A percentile compares a stretch with the other conserved stretches of the same genome.
Evolutionary conservation across 192 early-diverging fungal genomes (phyloP).

Genomic region (Rhizoclosmatium globosum): DNA sequence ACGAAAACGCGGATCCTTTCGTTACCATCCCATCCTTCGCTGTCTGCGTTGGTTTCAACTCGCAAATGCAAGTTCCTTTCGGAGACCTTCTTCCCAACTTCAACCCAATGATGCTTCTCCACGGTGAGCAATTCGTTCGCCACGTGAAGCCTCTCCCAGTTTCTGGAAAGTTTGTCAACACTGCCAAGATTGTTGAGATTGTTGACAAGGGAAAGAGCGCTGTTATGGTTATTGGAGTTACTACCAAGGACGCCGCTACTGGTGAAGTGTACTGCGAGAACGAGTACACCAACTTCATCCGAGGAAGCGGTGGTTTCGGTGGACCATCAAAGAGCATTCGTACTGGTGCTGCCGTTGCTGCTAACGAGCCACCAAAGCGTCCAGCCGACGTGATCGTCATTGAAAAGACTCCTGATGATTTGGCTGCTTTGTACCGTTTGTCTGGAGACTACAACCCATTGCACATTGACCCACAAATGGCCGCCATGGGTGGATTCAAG

Average conservation of each 20-base stretch:
- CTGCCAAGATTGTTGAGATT: constrained; percentile 85
- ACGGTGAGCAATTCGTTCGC: constrained; percentile 97
- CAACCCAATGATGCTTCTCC: constrained; percentile 96
- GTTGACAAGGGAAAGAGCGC: constrained; percentile 98
- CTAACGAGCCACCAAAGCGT: constrained; percentile 82
- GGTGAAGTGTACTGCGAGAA: constrained; percentile 82
- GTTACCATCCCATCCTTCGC: constrained; percentile 90
- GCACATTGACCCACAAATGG: constrained; percentile 97
- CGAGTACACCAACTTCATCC: constrained; percentile 94
- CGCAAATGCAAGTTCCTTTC: constrained; percentile 71
- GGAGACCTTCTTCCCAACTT: constrained; percentile 78
- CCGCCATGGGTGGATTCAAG: constrained; percentile 92
- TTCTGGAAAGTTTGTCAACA: constrained; percentile 79
- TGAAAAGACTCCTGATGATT: constrained; percentile 90
- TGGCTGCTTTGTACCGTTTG: constrained; percentile 96
- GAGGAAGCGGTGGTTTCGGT: constrained; percentile 91
- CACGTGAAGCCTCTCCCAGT: constrained; percentile 88
- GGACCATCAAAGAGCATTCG: constrained; percentile 66
- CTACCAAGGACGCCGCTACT: constrained; percentile 72
- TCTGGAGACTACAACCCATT: constrained; percentile 97
- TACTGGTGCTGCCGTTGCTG: constrained; percentile 79
- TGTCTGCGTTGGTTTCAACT: constrained; percentile 83
- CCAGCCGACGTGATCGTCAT: constrained; percentile 82
- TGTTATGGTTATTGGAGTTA: constrained; percentile 82
- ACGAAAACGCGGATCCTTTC: constrained; percentile 90